Evolutionary conservation across 1,284 basidiomycete genomes (phyloP).

Genomic region (Marasmius fiardii): DNA sequence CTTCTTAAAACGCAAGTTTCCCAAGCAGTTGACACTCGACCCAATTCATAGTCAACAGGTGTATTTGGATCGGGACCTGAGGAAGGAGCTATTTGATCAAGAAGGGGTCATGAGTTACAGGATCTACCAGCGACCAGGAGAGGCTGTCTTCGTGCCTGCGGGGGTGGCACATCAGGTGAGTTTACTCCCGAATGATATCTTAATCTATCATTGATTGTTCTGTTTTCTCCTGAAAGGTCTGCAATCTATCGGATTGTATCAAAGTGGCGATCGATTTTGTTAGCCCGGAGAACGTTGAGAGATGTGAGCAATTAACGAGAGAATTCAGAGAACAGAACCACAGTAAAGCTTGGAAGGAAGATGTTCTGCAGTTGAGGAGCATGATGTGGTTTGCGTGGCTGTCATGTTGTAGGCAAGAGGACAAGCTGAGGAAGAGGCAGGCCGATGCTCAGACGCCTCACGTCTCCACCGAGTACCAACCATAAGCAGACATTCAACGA

Average conservation of each 20-base stretch:
- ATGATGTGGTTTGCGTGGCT: constrained; percentile 95
- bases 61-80: constrained; percentile 74
- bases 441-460: neutral
- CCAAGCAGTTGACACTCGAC: constrained; percentile 49
- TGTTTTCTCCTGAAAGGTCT: constrained; percentile 55
- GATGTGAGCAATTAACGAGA: constrained; percentile 80
- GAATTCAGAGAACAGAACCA: constrained; percentile 92
- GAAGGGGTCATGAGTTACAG: constrained; percentile 77
- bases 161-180: constrained; percentile 92
- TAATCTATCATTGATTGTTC: constrained; percentile 1
- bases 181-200: constrained; percentile 9
- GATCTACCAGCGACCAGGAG: constrained; percentile 88
- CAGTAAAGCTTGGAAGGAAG: constrained; percentile 88
- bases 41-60: constrained; percentile 91
- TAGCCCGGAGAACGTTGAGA: constrained; percentile 84
- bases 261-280: constrained; percentile 98
- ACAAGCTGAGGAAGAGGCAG: constrained; percentile 5
- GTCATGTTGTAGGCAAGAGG: constrained; percentile 47
- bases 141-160: constrained; percentile 94
- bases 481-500: too few relatives aligned
- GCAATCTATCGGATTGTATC: constrained; percentile 88
- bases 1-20: constrained; percentile 59
- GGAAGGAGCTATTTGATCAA: constrained; percentile 65
- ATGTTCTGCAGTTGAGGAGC: constrained; percentile 86
- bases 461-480: too few relatives aligned